These are phyloP conservation scores for Saccharomycopsis malanga DNA, from an alignment of 805 yeast genomes.

Conservation along the genomic window DNA sequence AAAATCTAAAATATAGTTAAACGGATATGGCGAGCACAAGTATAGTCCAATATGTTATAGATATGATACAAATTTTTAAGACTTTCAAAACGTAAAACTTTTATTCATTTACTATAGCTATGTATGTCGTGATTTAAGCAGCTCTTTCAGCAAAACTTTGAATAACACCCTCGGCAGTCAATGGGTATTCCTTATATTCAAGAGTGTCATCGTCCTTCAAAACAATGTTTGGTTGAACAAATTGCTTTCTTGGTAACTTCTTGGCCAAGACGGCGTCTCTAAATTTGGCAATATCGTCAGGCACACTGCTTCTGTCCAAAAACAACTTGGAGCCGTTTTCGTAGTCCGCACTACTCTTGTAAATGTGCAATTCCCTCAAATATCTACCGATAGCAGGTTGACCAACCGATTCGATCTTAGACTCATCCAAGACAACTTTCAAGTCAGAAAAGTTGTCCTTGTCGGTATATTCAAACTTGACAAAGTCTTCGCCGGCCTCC, in stretches of 20 bases:
- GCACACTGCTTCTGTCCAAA: constrained; percentile 59
- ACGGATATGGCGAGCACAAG: no score
- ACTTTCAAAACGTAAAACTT: no score
- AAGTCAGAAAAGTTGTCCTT: constrained; percentile 50
- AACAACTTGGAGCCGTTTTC: constrained; percentile 58
- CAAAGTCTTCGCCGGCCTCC: constrained; percentile 55
- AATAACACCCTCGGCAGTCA: constrained; percentile 69
- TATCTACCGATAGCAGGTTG: constrained; percentile 67
- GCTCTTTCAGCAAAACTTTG: constrained; percentile 66
- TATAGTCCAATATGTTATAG: no score
- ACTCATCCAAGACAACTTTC: constrained; percentile 48
- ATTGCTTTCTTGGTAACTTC: constrained; percentile 78
- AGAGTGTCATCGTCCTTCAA: constrained; percentile 26
- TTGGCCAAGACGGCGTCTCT: constrained; percentile 63
- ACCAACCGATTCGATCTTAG: constrained; percentile 61
- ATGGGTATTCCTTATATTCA: constrained; percentile 62
- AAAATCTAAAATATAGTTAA: no score
- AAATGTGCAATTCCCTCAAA: constrained; percentile 65
- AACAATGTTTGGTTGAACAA: constrained; percentile 73
- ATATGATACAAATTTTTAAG: no score
- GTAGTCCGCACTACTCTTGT: constrained; percentile 71
- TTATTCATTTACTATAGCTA: no score
- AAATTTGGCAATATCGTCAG: constrained; percentile 52
- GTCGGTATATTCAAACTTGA: constrained; percentile 42
- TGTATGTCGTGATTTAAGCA: constrained; percentile 20